phyloP scores from a whole-genome alignment of 2,329 filamentous ascomycete genomes.

The Trichoderma semiorbis region DNA sequence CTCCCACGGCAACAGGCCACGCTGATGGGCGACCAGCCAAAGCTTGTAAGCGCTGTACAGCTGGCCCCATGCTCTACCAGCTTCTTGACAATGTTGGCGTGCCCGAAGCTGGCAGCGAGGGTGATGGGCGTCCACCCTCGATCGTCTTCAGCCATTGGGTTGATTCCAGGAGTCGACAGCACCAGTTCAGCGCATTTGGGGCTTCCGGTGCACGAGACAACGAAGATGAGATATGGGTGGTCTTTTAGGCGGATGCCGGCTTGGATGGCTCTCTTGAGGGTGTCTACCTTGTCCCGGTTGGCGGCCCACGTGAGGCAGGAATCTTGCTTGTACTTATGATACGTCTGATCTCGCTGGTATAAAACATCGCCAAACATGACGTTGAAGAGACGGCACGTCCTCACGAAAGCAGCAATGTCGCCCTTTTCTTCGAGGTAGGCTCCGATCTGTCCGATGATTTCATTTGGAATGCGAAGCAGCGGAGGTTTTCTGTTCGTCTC shows the following conservation, averaged over 20 bases:
- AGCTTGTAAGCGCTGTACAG: not conserved
- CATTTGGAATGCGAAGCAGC: constrained; percentile 3
- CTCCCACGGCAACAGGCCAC: constrained; percentile 6
- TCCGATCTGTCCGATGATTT: constrained; percentile 12
- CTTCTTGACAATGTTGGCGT: not conserved
- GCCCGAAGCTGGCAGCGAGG: constrained; percentile 4
- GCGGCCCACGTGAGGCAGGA: constrained; percentile 17
- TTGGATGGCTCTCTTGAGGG: not conserved
- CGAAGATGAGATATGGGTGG: constrained; percentile 3
- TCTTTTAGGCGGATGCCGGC: constrained; percentile 8
- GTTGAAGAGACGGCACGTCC: constrained; percentile 4
- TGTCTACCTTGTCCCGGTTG: not conserved
- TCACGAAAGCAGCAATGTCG: constrained; percentile 11
- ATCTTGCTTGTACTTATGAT: not conserved
- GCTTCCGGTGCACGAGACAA: constrained; percentile 1
- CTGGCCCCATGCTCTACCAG: not conserved
- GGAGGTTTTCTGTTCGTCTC: not conserved
- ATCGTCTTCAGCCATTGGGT: not conserved
- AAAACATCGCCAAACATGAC: constrained; percentile 12
- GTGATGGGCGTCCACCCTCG: constrained; percentile 14
- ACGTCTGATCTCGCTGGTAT: constrained; percentile 9
- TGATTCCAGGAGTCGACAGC: not conserved
- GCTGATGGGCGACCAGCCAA: constrained; percentile 11
- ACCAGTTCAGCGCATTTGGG: not conserved
- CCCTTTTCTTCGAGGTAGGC: not conserved